A percentile compares a stretch with the other conserved stretches of the same genome.
These are phyloP conservation scores for Verticillium zaregamsianum DNA, from an alignment of 2,329 filamentous ascomycete species.

Conservation along the genomic window DNA sequence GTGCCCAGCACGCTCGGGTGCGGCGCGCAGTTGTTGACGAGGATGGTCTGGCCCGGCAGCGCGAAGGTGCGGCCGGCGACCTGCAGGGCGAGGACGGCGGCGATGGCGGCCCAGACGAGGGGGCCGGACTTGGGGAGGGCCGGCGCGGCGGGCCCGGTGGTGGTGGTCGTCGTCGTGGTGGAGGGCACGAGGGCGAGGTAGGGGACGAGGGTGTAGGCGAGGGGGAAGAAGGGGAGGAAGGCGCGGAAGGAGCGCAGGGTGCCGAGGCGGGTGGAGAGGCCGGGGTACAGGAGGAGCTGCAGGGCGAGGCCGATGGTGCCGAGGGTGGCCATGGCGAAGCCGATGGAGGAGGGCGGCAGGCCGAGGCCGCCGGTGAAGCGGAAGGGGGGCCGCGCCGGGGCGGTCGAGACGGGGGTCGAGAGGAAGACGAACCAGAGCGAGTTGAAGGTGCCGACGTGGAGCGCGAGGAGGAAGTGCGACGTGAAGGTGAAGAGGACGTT, in stretches of 20 bases:
- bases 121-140: slow-evolving; percentile 41
- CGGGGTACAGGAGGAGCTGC: slow-evolving; percentile 69
- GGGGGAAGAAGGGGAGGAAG: slow-evolving; percentile 66
- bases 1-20: slow-evolving; percentile 43
- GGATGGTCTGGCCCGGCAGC: slow-evolving; percentile 39
- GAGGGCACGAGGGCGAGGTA: slow-evolving; percentile 67
- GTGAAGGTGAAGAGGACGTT: slow-evolving; percentile 53
- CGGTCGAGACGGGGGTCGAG: slow-evolving; percentile 56
- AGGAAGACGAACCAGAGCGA: slow-evolving; percentile 74
- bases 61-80: slow-evolving; percentile 64
- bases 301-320: slow-evolving; percentile 71
- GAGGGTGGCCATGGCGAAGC: slow-evolving; percentile 73
- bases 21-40: slow-evolving; percentile 44
- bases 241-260: slow-evolving; percentile 63
- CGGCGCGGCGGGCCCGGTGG: too few species aligned
- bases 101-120: slow-evolving; percentile 62
- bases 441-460: slow-evolving; percentile 74
- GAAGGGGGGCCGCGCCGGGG: slow-evolving; percentile 39
- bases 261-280: slow-evolving; percentile 61
- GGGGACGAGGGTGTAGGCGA: slow-evolving; percentile 66
- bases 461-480: slow-evolving; percentile 65
- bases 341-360: slow-evolving; percentile 66
- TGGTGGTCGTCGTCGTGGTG: too few species aligned
- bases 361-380: slow-evolving; percentile 72
- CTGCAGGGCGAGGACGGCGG: slow-evolving; percentile 57